Evolutionary conservation across 345 rosid species (phyloP), one percentile per base, ranked within the genome.

Genomic region (Dipteronia sinensis): DNA sequence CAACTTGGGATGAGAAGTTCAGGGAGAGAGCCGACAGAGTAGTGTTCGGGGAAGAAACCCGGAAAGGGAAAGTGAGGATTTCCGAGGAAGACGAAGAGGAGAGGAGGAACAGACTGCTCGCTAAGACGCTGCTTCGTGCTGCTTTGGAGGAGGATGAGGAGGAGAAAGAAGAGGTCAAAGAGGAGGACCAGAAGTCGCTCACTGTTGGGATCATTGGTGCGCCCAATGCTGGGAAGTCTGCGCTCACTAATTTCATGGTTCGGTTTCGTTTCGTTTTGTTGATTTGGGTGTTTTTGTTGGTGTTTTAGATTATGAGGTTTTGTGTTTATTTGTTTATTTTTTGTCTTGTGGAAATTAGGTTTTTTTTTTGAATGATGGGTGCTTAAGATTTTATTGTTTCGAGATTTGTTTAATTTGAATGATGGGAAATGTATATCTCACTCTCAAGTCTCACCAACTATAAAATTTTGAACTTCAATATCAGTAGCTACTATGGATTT

Each of bases 161-260:
- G 9, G 89, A 85, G 13, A 91, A 88, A 7, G 91, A 83, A 38
- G 90, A 82, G 67, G 85, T 94, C 66, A 86, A 81, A 76, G 99
- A 96, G 86, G 99, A 96, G 81, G 93, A 96, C 74, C 98, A 96
- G 90, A 94, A 87, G 85, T 96, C 99, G 1, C 83, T 96, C 59
- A 83, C 93, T 12, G 98, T 96, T 10, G 99, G 99, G 12, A 90
- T 96, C 58, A 89, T 96, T 47, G 99, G 99, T 0, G 95, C 98
- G 10, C 98, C 99, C 6, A 96, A 96, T 83, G 97, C 99, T 0
- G 97, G 98, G 38, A 96, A 96, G 75, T 96, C 99, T 0, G 85
- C 98, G 15, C 78, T 96, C 47, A 96, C 97, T 70, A 96, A 96
- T 85, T 87, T 64, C 74, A 80, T 96, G 97, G 97, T 95, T 78